Conservation (phyloP, 2,329 filamentous ascomycete genomes). For the Phialophora expanda region DNA sequence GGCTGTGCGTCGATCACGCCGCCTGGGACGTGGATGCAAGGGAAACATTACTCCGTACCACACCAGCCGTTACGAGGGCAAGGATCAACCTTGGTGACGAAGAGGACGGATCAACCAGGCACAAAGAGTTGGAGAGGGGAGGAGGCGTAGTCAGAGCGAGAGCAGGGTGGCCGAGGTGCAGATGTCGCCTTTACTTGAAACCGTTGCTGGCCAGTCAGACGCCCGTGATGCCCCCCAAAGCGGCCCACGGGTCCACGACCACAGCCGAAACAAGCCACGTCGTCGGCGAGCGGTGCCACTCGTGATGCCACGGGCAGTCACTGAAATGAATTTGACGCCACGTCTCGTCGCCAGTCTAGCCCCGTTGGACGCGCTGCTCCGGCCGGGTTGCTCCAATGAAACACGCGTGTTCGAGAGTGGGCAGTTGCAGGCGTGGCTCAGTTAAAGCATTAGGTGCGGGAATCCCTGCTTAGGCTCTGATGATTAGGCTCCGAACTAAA, state of each 20-base stretch:
- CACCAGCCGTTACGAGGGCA: constrained; percentile 3
- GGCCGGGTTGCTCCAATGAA: constrained; percentile 20
- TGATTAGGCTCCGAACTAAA: constrained; percentile 27
- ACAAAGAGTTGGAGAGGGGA: not conserved
- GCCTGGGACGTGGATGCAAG: constrained; percentile 11
- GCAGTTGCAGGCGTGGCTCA: constrained; percentile 24
- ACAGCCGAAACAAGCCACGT: constrained; percentile 20
- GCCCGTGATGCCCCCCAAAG: not conserved
- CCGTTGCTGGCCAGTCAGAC: constrained; percentile 15
- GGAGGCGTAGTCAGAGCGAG: not conserved
- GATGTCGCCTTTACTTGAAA: constrained; percentile 9
- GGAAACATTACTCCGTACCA: not conserved
- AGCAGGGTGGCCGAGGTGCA: constrained; percentile 5
- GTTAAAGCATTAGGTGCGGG: constrained; percentile 16
- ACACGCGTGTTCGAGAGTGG: not conserved
- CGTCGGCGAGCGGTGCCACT: constrained; percentile 10
- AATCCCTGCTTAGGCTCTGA: constrained; percentile 17
- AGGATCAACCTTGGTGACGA: constrained; percentile 15
- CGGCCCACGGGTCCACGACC: constrained; percentile 1
- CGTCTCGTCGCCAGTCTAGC: constrained; percentile 22
- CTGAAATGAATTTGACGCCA: constrained; percentile 27
- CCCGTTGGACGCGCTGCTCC: constrained; percentile 19
- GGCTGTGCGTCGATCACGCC: constrained; percentile 28
- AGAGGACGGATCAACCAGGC: constrained; percentile 10
- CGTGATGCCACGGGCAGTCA: constrained; percentile 13